Evolutionary conservation across 2,329 filamentous ascomycete genomes (phyloP), one percentile per base, ranked within the genome.

Genomic region (Nigrospora oryzae): DNA sequence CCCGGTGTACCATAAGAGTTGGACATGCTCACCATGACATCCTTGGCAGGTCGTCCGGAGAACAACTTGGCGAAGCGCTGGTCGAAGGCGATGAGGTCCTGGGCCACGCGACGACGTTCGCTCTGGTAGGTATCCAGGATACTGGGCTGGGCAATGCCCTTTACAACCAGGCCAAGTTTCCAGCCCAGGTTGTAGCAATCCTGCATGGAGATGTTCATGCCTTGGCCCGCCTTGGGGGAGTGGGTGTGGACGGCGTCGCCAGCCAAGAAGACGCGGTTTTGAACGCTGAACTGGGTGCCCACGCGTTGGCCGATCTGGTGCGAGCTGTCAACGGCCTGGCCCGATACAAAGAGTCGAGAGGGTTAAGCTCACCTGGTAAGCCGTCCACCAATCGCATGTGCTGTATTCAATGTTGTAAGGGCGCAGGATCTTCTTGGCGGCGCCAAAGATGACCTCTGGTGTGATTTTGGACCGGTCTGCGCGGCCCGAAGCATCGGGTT

Each of bases 361-460:
- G 10, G 8, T 10, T 4, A 6, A 4, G 6, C 23, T 28, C 46
- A 86, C 81, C 52, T 81, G 74, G 58, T 86, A 88, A 37, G 81
- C 78, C 38, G 82, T 83, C 65, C 86, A 88, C 82, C 84, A 88
- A 62, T 83, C 68, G 42, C 79, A 69, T 43, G 75, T 74, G 52
- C 70, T 73, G 77, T 78, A 82, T 40, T 73, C 65, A 37, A 81
- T 64, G 43, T 62, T 64, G 55, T 76, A 82, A 2, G 78, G 78
- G 5, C 70, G 68, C 65, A 82, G 74, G 46, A 82, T 81, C 52
- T 75, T 71, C 54, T 70, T 71, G 7, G 81, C 82, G 39, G 79
- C 75, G 52, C 76, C 71, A 74, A 87, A 87, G 42, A 89, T 82
- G 53, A 85, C 86, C 31, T 84, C 77, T 50, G 84, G 75, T 5